Conservation (phyloP, 2,329 filamentous ascomycete genomes). For the Periconia digitata region DNA sequence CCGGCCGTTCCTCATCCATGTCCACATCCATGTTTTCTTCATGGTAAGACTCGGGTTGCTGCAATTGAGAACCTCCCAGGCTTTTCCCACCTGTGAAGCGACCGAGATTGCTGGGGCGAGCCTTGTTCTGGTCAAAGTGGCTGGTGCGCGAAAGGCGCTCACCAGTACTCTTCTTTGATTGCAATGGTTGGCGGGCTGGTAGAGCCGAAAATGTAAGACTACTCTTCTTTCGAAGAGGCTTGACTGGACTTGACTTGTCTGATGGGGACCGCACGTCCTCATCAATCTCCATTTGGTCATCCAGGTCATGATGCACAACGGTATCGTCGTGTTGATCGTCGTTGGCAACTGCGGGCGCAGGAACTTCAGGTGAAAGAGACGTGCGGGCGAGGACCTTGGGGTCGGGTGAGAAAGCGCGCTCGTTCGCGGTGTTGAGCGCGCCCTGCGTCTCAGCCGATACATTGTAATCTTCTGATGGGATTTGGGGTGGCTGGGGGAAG, state of each 20-base stretch:
- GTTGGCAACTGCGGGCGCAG: constrained; percentile 27
- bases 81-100: constrained; percentile 71
- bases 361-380: constrained; percentile 20
- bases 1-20: constrained; percentile 52
- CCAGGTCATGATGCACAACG: constrained; percentile 31
- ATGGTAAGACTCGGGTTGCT: constrained; percentile 37
- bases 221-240: constrained; percentile 83
- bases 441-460: constrained; percentile 37
- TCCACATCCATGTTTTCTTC: constrained; percentile 48
- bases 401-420: constrained; percentile 21
- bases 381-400: constrained; percentile 23
- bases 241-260: constrained; percentile 71
- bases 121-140: constrained; percentile 66
- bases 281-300: constrained; percentile 48
- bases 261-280: constrained; percentile 64
- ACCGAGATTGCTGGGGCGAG: constrained; percentile 72
- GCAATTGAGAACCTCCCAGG: constrained; percentile 54
- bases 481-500: constrained; percentile 23
- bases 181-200: constrained; percentile 84
- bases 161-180: constrained; percentile 79
- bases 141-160: constrained; percentile 73
- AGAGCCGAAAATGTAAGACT: constrained; percentile 93
- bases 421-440: constrained; percentile 28
- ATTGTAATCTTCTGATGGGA: constrained; percentile 33
- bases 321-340: constrained; percentile 27